Conservation (phyloP, 805 yeast genomes). For the Yamadazyma endophytica region DNA sequence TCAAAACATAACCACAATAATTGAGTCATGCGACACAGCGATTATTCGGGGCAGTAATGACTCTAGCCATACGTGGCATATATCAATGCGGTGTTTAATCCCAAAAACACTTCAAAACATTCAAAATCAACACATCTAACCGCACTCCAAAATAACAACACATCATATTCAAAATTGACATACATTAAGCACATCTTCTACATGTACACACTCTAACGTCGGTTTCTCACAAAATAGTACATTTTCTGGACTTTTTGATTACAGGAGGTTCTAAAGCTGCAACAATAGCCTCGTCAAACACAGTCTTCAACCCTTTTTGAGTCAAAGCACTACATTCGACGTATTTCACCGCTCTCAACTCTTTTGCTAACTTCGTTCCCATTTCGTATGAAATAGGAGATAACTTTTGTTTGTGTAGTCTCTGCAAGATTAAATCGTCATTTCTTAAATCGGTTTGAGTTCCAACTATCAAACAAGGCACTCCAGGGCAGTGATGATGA, state of each 20-base stretch:
- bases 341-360: conserved; percentile 90
- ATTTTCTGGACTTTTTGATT: conserved; percentile 73
- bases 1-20: no score
- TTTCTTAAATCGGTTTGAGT: conserved; percentile 94
- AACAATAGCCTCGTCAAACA: conserved; percentile 97
- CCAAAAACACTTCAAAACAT: no score
- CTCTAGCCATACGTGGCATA: no score
- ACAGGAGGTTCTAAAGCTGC: conserved; percentile 98
- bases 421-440: conserved; percentile 85
- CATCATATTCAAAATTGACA: no score
- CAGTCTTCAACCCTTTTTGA: conserved; percentile 93
- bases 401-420: conserved; percentile 85
- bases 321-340: conserved; percentile 98
- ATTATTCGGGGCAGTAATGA: no score
- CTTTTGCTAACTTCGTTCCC: conserved; percentile 92
- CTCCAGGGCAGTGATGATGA: conserved; percentile 95
- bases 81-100: no score
- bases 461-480: conserved; percentile 94
- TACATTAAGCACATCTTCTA: no score
- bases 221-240: conserved; percentile 77
- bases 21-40: no score
- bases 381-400: conserved; percentile 79
- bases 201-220: no score
- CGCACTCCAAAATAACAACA: no score
- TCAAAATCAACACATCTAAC: no score